Base-by-base conservation (phyloP, 1,284 basidiomycete genomes). In the Phenoliferia sp. region DNA sequence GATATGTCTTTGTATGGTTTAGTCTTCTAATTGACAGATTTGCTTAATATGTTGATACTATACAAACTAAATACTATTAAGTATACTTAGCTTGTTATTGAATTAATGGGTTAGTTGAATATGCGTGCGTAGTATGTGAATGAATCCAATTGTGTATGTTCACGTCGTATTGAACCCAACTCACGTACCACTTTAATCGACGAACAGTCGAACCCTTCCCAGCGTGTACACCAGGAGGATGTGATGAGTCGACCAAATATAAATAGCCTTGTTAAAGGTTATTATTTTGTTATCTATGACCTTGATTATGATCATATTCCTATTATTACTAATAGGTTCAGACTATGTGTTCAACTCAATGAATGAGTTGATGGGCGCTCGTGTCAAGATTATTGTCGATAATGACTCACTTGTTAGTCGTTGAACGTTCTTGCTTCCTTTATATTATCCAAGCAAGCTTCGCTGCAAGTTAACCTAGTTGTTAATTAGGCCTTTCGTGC, bases 121-220 rank as follows among this genome's bases (percentile, higher is more conserved):
- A n/a, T n/a, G n/a, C n/a, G n/a, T n/a, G n/a, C n/a, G n/a, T n/a
- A n/a, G n/a, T n/a, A n/a, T n/a, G n/a, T n/a, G n/a, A n/a, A n/a
- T n/a, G n/a, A n/a, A n/a, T n/a, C n/a, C n/a, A n/a, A n/a, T n/a
- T n/a, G n/a, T n/a, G n/a, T n/a, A n/a, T n/a, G n/a, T n/a, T n/a
- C 69, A 70, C 62, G 59, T 67, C 60, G 60, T 61, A 61, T 61
- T 61, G 33, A 65, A 73, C 67, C 66, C 64, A 68, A 69, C 66
- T 70, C 69, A 70, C 69, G 69, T 70, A 70, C 67, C 69, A 59
- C 59, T 65, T 70, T 70, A 70, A 61, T 68, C 69, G 65, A 65
- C 69, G 69, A 70, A 70, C 69, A 70, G 69, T 66, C 65, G 69
- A 68, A 67, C 69, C 52, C 52, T 26, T 68, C 63, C 69, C 34